These are phyloP conservation scores for Albizia julibrissin DNA, from an alignment of 306 rosid species.

Conservation along the genomic window DNA sequence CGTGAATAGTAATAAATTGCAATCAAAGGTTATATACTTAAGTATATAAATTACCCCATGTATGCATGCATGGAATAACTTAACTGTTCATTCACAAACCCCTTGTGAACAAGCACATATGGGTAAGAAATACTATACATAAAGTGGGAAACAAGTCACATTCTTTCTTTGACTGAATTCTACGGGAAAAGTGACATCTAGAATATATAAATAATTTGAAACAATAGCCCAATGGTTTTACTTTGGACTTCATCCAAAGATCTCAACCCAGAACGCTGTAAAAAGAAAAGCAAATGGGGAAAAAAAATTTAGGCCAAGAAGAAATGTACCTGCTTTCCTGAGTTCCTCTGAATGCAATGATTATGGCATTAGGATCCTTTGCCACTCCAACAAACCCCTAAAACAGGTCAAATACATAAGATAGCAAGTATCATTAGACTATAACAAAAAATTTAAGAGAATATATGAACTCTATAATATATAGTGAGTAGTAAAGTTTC, in stretches of 20 bases:
- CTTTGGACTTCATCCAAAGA: not conserved
- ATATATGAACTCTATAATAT: not conserved
- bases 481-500: slow-evolving; percentile 28
- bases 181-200: not conserved
- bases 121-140: not conserved
- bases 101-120: not conserved
- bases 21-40: slow-evolving; percentile 14
- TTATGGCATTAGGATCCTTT: slow-evolving; percentile 68
- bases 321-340: slow-evolving; percentile 43
- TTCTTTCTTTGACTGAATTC: not conserved
- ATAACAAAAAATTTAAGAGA: slow-evolving; percentile 9
- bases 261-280: slow-evolving; percentile 5
- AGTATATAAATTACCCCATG: not conserved
- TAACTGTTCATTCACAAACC: slow-evolving; percentile 21
- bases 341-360: slow-evolving; percentile 97
- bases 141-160: not conserved
- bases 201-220: not conserved
- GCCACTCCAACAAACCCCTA: slow-evolving; percentile 96
- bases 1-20: slow-evolving; percentile 12
- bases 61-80: not conserved
- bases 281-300: not conserved
- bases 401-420: slow-evolving; percentile 33
- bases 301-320: not conserved
- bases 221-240: slow-evolving; percentile 4
- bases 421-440: not conserved